Evolutionary conservation across 179 eudicot species (phyloP).

Genomic region (Amaranthus tricolor): DNA sequence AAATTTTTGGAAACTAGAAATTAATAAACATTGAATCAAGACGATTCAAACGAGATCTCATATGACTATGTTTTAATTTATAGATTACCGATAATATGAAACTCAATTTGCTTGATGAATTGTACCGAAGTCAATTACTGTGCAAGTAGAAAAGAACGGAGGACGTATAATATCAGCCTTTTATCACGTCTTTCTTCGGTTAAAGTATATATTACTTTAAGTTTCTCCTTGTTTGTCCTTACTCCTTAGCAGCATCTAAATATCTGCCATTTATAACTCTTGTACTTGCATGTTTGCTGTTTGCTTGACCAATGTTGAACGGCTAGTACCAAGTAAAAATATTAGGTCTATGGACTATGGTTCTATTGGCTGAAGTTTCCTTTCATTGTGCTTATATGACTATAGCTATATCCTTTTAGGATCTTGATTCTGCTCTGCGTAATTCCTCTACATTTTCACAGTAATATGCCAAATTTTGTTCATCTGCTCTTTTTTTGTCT

Average conservation of each 20-base stretch:
- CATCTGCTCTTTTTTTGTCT: background rate
- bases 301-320: background rate
- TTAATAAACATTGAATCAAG: no score
- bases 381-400: background rate
- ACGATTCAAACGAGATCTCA: no score
- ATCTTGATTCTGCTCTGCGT: slow-evolving; percentile 8
- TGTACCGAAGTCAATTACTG: no score
- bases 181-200: background rate
- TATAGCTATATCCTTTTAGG: background rate
- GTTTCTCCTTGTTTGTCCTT: slow-evolving; percentile 4
- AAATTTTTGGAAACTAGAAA: no score
- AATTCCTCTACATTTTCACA: background rate
- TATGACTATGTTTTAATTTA: no score
- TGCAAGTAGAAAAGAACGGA: no score
- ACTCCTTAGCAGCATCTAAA: background rate
- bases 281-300: background rate
- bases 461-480: background rate
- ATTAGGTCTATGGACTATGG: background rate
- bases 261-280: background rate
- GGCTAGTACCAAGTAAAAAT: background rate
- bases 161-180: no score
- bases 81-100: no score
- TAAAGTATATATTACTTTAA: background rate
- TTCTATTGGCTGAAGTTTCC: slow-evolving; percentile 1
- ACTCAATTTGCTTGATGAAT: no score